Evolutionary conservation across 2,329 filamentous ascomycete species (phyloP).

Genomic region (Malbranchea cinnamomea): DNA sequence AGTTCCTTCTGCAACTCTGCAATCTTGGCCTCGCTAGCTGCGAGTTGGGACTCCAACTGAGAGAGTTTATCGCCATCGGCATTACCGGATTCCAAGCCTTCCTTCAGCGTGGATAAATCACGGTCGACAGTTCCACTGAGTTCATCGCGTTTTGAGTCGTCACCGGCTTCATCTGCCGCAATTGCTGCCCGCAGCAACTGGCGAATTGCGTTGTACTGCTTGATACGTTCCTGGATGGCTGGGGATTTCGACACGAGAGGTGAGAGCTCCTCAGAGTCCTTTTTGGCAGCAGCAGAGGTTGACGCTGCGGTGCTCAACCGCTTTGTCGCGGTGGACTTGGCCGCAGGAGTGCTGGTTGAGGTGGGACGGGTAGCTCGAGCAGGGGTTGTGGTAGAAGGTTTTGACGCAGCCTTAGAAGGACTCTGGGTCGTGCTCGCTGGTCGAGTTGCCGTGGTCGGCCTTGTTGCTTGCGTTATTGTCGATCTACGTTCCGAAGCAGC

Average conservation of each 20-base stretch:
- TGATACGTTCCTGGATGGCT: constrained; percentile 15
- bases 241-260: constrained; percentile 15
- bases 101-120: constrained; percentile 14
- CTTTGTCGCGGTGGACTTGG: constrained; percentile 3
- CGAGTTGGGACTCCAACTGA: constrained; percentile 9
- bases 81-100: constrained; percentile 12
- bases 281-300: constrained; percentile 6
- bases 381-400: constrained; percentile 11
- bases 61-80: constrained; percentile 8
- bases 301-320: constrained; percentile 5
- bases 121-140: constrained; percentile 12
- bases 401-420: constrained; percentile 18
- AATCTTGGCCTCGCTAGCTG: constrained; percentile 11
- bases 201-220: constrained; percentile 16
- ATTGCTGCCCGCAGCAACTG: constrained; percentile 17
- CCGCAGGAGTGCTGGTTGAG: constrained; percentile 5
- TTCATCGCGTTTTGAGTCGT: constrained; percentile 12
- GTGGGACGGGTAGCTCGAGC: constrained; percentile 10
- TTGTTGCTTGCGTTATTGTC: constrained; percentile 19
- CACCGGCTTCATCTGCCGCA: constrained; percentile 15
- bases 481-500: constrained; percentile 23
- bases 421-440: constrained; percentile 20
- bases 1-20: constrained; percentile 8
- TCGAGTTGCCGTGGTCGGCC: constrained; percentile 14
- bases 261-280: constrained; percentile 4